phyloP scores from a whole-genome alignment of 257 asterid genomes.

The Haberlea rhodopensis region DNA sequence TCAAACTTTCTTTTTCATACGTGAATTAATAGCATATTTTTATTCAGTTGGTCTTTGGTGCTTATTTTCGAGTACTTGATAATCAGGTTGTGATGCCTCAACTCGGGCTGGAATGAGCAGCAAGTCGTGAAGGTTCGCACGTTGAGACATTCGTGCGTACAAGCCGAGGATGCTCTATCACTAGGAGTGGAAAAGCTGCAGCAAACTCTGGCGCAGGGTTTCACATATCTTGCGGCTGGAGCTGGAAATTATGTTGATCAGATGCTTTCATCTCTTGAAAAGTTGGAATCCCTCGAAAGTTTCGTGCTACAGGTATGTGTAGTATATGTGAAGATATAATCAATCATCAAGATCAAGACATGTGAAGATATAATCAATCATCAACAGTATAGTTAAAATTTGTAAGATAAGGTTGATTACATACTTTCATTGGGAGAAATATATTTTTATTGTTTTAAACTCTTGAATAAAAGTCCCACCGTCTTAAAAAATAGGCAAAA shows the following conservation, averaged over 20 bases:
- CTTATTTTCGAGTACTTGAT: not conserved
- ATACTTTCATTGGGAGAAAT: no score
- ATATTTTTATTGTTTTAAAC: no score
- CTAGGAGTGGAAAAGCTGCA: slow-evolving; percentile 93
- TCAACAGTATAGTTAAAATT: no score
- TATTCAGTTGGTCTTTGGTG: not conserved
- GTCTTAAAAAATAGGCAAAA: no score
- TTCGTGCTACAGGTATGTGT: slow-evolving; percentile 67
- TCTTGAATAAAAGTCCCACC: no score
- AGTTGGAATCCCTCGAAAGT: slow-evolving; percentile 65
- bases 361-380: no score
- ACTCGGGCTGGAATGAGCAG: slow-evolving; percentile 58
- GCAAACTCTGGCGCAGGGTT: slow-evolving; percentile 70
- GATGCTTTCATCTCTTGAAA: slow-evolving; percentile 58
- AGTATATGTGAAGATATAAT: not conserved
- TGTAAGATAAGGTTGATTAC: no score
- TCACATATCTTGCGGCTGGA: slow-evolving; percentile 46
- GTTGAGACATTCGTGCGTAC: slow-evolving; percentile 71
- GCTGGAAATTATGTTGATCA: slow-evolving; percentile 52
- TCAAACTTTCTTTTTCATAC: no score
- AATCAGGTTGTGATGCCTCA: slow-evolving; percentile 70
- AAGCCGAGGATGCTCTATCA: slow-evolving; percentile 92
- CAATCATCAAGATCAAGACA: no score
- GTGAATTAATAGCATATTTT: no score
- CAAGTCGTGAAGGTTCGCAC: slow-evolving; percentile 49